A percentile compares a stretch with the other conserved stretches of the same genome.
Conservation (phyloP, 352 stramenopile species). For the Phytophthora parvispora region DNA sequence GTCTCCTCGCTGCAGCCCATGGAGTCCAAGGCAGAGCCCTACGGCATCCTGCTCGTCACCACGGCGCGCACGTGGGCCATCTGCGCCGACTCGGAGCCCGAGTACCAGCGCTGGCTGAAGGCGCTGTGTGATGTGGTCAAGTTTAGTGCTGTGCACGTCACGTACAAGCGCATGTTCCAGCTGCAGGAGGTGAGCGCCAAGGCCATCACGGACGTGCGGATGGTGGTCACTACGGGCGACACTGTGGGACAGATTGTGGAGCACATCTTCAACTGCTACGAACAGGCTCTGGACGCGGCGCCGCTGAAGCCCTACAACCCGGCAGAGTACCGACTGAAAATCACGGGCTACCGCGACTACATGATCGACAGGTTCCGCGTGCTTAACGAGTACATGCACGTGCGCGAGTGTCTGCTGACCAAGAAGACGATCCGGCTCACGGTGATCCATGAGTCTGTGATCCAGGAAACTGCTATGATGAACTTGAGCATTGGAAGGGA, state of each 20-base stretch:
- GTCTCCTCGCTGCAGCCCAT: slow-evolving; percentile 87
- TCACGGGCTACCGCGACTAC: slow-evolving; percentile 85
- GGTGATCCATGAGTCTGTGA: slow-evolving; percentile 84
- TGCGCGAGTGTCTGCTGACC: slow-evolving; percentile 81
- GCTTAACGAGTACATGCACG: slow-evolving; percentile 88
- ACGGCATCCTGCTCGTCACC: slow-evolving; percentile 84
- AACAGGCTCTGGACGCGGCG: slow-evolving; percentile 72
- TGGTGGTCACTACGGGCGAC: slow-evolving; percentile 79
- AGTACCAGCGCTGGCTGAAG: slow-evolving; percentile 84
- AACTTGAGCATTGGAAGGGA: slow-evolving; percentile 78
- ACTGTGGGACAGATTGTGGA: slow-evolving; percentile 89
- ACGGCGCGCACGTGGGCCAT: slow-evolving; percentile 84
- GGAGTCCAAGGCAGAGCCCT: slow-evolving; percentile 70
- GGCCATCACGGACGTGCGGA: slow-evolving; percentile 84
- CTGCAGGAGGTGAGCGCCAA: slow-evolving; percentile 81
- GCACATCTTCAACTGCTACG: slow-evolving; percentile 90
- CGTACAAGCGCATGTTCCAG: slow-evolving; percentile 81
- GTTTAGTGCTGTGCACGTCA: slow-evolving; percentile 79
- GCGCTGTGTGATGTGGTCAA: slow-evolving; percentile 80
- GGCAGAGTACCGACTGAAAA: slow-evolving; percentile 82
- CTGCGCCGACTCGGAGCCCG: slow-evolving; percentile 71
- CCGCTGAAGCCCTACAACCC: slow-evolving; percentile 78
- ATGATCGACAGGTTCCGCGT: slow-evolving; percentile 82
- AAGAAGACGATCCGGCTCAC: slow-evolving; percentile 89
- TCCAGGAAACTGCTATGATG: slow-evolving; percentile 78